Evolutionary conservation across 768 basidiomycete species (phyloP).

Genomic region (Boletus huronensis): DNA sequence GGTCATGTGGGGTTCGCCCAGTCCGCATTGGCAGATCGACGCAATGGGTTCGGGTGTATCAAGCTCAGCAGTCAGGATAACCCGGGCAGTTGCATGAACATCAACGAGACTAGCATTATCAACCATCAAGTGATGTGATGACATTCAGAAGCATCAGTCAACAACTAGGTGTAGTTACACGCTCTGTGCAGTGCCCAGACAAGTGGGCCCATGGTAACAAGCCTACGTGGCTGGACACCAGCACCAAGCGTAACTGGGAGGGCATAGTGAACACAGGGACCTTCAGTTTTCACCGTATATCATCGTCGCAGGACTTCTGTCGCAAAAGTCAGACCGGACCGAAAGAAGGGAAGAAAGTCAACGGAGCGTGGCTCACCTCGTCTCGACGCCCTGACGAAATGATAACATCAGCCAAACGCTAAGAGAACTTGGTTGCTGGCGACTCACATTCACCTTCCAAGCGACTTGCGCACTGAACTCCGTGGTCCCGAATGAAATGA

Average conservation of each 20-base stretch:
- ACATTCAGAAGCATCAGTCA: background rate
- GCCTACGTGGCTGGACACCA: background rate
- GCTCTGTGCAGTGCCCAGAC: background rate
- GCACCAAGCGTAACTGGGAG: background rate
- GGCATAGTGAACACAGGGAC: background rate
- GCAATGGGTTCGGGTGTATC: background rate
- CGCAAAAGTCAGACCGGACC: background rate
- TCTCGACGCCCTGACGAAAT: conserved; percentile 8
- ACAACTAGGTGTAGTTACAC: background rate
- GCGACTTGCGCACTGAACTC: conserved; percentile 26
- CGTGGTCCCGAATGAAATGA: conserved; percentile 15
- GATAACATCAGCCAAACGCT: background rate
- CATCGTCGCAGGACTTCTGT: conserved; percentile 3
- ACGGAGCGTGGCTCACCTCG: background rate
- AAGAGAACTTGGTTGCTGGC: too few relatives aligned
- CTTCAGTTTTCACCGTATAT: conserved; percentile 7
- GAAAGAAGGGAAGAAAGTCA: too few relatives aligned
- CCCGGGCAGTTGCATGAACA: background rate
- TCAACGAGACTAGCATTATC: background rate
- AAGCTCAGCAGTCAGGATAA: background rate
- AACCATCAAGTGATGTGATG: background rate
- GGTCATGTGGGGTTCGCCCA: too few relatives aligned
- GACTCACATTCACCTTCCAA: conserved; percentile 11
- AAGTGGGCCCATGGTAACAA: background rate
- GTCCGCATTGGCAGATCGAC: background rate